phyloP scores from a whole-genome alignment of 176 grass and related monocot genomes.

The Phyllostachys edulis region DNA sequence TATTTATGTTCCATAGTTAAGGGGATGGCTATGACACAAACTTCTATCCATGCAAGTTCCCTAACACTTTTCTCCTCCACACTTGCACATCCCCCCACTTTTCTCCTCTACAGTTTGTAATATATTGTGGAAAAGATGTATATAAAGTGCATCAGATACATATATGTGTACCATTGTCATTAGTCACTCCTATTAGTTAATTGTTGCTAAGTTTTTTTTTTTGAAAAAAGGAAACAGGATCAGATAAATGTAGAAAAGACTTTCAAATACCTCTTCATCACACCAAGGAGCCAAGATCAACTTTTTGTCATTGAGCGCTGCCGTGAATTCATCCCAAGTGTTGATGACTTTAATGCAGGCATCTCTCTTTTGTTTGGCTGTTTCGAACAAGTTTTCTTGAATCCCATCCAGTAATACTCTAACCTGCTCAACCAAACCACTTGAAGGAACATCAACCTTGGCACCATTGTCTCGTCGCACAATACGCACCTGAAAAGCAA shows the following conservation, averaged over 20 bases:
- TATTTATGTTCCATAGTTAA: neutral
- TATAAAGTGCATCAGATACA: neutral
- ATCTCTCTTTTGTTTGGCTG: constrained; percentile 85
- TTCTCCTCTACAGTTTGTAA: neutral
- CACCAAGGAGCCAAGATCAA: constrained; percentile 89
- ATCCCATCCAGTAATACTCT: constrained; percentile 54
- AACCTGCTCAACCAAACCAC: constrained; percentile 66
- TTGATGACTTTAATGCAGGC: constrained; percentile 63
- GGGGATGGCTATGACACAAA: neutral
- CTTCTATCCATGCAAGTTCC: neutral
- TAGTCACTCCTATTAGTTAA: neutral
- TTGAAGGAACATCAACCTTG: constrained; percentile 67
- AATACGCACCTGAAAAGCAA: constrained; percentile 57
- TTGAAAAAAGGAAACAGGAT: neutral
- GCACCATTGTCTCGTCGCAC: constrained; percentile 82
- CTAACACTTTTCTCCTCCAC: neutral
- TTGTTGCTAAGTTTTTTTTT: neutral
- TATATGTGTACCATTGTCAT: neutral
- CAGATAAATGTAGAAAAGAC: neutral
- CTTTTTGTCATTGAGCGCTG: constrained; percentile 59
- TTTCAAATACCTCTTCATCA: constrained; percentile 69
- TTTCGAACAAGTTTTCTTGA: constrained; percentile 74
- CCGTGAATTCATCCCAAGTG: constrained; percentile 87
- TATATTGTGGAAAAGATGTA: neutral
- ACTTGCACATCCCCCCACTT: neutral